Percentiles rank a stretch among this genome's conserved stretches.
Conservation (phyloP, 306 rosid genomes). For the Inga oerstediana region DNA sequence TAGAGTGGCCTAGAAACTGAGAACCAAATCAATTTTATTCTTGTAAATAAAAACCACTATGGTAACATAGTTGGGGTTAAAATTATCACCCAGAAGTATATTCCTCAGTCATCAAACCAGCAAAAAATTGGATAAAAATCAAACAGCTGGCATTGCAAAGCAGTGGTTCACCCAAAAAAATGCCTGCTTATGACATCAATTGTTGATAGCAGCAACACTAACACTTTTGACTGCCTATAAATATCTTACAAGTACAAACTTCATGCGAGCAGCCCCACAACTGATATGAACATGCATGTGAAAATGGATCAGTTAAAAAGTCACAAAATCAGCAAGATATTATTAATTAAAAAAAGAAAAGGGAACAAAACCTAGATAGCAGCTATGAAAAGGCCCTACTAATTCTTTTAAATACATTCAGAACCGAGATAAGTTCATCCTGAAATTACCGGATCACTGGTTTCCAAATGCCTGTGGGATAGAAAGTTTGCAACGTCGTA, state of each 20-base stretch:
- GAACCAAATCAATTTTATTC: conserved; percentile 14
- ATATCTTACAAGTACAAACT: conserved; percentile 2
- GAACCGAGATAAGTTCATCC: conserved; percentile 33
- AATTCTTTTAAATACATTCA: conserved; percentile 18
- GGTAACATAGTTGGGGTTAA: conserved; percentile 1
- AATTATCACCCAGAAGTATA: conserved; percentile 3
- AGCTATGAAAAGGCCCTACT: conserved; percentile 17
- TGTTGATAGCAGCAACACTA: neutral
- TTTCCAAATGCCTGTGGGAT: conserved; percentile 86
- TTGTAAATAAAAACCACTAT: neutral
- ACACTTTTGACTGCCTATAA: conserved; percentile 9
- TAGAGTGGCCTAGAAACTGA: conserved; percentile 22
- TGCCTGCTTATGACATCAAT: neutral
- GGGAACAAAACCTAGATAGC: conserved; percentile 13
- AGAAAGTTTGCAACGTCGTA: conserved; percentile 85
- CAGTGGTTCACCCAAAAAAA: conserved; percentile 2
- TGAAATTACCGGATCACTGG: conserved; percentile 82
- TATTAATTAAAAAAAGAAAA: neutral
- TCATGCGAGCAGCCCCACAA: neutral
- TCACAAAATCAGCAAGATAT: conserved; percentile 27
- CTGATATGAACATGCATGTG: conserved; percentile 8
- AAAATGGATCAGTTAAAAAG: conserved; percentile 11
- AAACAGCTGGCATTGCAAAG: conserved; percentile 7
- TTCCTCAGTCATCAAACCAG: neutral
- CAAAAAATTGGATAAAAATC: neutral